Percentiles rank a stretch among this genome's conserved stretches.
Evolutionary conservation across 805 yeast species (phyloP).

Genomic region (Candida odintsovae): DNA sequence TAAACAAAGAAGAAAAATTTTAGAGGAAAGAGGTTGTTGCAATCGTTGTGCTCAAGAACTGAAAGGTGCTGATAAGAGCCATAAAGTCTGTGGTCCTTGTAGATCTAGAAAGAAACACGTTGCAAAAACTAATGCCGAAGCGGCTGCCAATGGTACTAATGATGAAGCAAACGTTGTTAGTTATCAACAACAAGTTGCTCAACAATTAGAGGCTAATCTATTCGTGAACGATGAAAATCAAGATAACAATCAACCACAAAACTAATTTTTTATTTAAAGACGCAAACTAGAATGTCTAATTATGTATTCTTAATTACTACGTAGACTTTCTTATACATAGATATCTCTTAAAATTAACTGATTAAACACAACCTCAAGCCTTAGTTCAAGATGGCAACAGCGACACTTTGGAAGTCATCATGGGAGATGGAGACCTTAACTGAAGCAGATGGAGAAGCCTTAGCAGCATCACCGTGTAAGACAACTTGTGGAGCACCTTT

Average conservation of each 20-base stretch:
- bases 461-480: slow-evolving; percentile 70
- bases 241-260: not conserved
- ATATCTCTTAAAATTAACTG: not conserved
- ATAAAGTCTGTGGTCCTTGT: slow-evolving; percentile 51
- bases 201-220: slow-evolving; percentile 19
- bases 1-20: slow-evolving; percentile 46
- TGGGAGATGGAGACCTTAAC: slow-evolving; percentile 92
- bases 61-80: slow-evolving; percentile 39
- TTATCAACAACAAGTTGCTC: slow-evolving; percentile 9
- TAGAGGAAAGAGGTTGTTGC: slow-evolving; percentile 55
- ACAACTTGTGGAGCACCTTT: slow-evolving; percentile 73
- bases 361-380: not conserved
- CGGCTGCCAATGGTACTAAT: slow-evolving; percentile 7
- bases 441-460: slow-evolving; percentile 63
- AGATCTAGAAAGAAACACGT: slow-evolving; percentile 45
- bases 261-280: not conserved
- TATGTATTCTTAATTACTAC: no score
- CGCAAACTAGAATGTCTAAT: no score
- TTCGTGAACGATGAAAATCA: slow-evolving; percentile 15
- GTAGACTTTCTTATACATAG: not conserved
- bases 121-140: slow-evolving; percentile 10
- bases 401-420: slow-evolving; percentile 95
- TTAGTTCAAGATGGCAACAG: slow-evolving; percentile 68
- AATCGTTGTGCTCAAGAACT: slow-evolving; percentile 54
- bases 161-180: slow-evolving; percentile 1